Base-by-base conservation (phyloP, 129 eudicot genomes). In the Escallonia rubra region DNA sequence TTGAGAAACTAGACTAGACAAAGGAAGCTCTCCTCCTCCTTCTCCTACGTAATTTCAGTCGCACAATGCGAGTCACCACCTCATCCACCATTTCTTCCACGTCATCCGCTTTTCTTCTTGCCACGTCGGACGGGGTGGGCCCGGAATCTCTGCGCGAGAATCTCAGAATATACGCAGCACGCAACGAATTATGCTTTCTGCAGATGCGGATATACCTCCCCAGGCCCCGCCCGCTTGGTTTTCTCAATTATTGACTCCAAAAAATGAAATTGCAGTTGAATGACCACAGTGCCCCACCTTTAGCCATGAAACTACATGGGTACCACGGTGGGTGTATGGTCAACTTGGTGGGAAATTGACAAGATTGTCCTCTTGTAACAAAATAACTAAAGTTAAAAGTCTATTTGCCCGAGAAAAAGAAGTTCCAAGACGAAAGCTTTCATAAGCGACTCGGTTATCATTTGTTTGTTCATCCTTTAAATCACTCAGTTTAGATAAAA, bases 201-300 rank as follows among this genome's bases (percentile, higher is more conserved):
- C 3, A 10, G 51, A 72, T 72, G 69, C 69, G 76, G 64, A 72
- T 72, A 72, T 72, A 6, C 70, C 43, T 63, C 38, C 8, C 7
- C 2, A 10, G 16, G 3, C 2, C 53, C 42, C 4, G 5, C n/a
- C n/a, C 62, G 8, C 41, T 6, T 9, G 13, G 12, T 40, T 12
- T 12, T 56, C 64, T 7, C 40, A 6, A 53, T 51, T 52, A 11
- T 60, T 51, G 56, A 23, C 11, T 10, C 43, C 38, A 0, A 6
- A 10, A 40, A 44, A 8, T 7, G 5, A 23, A 23, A 23, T 23
- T 23, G 34, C 1, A 16, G 51, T 23, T 13, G 4, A 51, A 38
- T 50, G 6, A 61, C 75, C 13, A 3, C 7, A 1, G 2, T 50
- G n/a, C 61, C 75, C 54, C 15, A 11, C 49, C 2, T 6, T 38